Evolutionary conservation across 75 land plant genomes (phyloP), one percentile per base, ranked within the genome.

Genomic region (Adiantum capillusveneris): DNA sequence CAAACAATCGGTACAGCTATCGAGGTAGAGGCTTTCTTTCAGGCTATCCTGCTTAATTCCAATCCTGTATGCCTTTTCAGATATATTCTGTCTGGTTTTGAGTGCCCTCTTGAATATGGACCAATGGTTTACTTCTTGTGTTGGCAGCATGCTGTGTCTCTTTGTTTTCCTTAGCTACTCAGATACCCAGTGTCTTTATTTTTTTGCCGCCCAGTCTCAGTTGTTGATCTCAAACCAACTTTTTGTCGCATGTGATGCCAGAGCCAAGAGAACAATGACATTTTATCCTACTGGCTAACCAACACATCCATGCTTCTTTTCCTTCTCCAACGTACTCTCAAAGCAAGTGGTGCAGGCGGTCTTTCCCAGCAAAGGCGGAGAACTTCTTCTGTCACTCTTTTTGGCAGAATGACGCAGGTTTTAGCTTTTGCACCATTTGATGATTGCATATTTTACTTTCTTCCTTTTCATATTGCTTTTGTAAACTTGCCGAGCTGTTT

Each of bases 361-460:
- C 59, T 45, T 25, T 65, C 81, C 45, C 81, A 80, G 49, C 65
- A 51, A 19, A 67, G 90, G 29, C 82, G 78, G 11, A 57, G 80
- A 60, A 56, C 36, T 25, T 58, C 76, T 22, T 68, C 81, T 19
- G 67, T 70, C 51, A 73, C 87, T 1, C 64, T 90, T 58, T 90
- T 90, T 79, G 87, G 92, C 16, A 66, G 87, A 57, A 86, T 90
- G 92, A 75, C 92, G 39, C 82, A 83, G 57, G 95, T 83, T 71
- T 42, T 14, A 46, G 14, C 25, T 24, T 46, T 46, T 17, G 49
- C 21, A 6, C 49, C 17, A 46, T 46, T 17, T 46, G 5, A 6
- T 46, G 6, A n/a, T 46, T 20, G n/a, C 12, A 46, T n/a, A n/a
- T 17, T 46, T 17, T 17, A 20, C 14, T 46, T 39, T 9, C n/a